Base-by-base conservation (phyloP, 768 basidiomycete genomes). In the Hypholoma fasciculare region DNA sequence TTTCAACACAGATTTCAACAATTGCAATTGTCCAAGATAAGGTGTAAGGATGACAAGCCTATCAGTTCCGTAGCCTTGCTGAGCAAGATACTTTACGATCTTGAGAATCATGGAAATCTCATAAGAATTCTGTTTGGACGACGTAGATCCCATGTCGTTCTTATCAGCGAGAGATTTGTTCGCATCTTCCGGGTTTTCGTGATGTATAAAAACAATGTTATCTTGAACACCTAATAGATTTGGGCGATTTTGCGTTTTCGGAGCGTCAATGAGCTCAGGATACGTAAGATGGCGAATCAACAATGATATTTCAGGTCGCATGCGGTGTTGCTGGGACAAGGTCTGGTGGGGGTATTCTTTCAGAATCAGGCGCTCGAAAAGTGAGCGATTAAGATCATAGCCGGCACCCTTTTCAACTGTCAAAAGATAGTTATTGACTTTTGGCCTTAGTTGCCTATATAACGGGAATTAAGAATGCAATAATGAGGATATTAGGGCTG, bases 271-370 rank as follows among this genome's bases (percentile, higher is more conserved):
- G 9, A 90, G 81, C 17, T 83, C 84, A 0, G 85, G 85, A 63
- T 90, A 90, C 0, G 87, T 89, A 14, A 90, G 74, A 9, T 73
- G 65, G 12, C 88, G 81, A 37, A 90, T 78, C 19, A 89, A 71
- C 0, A 76, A 63, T 6, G 89, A 87, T 11, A 90, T 89, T 61
- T 89, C 87, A 0, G 88, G 89, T 8, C 88, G 78, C 89, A 90
- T 90, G 11, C 89, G 82, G 64, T 89, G 88, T 59, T 90, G 89
- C 46, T 78, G 65, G 0, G 63, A 67, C 14, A 90, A 78, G 0
- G 78, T 84, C 47, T 70, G 62, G 65, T 90, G 88, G 0, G 88
- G 88, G 63, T 84, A 90, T 0, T 79, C 82, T 57, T 78, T 78
- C 13, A 82, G 67, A 20, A 89, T 83, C 2, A 89, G 78, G 6